A percentile compares a stretch with the other conserved stretches of the same genome.
Conservation (phyloP, 768 basidiomycete genomes). For the Russula foetens region DNA sequence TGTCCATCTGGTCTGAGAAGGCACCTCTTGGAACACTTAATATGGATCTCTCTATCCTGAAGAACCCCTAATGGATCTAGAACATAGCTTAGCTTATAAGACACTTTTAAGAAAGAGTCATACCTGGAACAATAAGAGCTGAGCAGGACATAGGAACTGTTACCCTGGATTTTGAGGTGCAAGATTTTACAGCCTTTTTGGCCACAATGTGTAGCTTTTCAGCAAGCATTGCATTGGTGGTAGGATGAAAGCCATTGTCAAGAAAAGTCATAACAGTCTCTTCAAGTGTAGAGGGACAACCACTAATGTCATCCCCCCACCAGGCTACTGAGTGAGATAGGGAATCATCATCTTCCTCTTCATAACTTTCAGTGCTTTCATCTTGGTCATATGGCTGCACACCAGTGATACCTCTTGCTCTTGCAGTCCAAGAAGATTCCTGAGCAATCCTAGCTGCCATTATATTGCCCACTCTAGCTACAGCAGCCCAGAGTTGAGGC, state of each 20-base stretch:
- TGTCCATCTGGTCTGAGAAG: conserved; percentile 37
- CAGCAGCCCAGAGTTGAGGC: conserved; percentile 21
- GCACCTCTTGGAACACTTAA: conserved; percentile 40
- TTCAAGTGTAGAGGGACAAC: conserved; percentile 49
- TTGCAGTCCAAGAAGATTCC: conserved; percentile 22
- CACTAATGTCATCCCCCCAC: conserved; percentile 62
- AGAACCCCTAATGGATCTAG: conserved; percentile 48
- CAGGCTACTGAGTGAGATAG: conserved; percentile 47
- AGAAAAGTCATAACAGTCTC: conserved; percentile 52
- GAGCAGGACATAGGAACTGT: conserved; percentile 48
- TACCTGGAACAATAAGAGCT: conserved; percentile 57
- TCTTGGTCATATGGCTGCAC: conserved; percentile 18
- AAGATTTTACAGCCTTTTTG: conserved; percentile 35
- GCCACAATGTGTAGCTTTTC: conserved; percentile 47
- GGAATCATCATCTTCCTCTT: conserved; percentile 11
- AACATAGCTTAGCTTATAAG: neutral
- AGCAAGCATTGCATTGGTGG: conserved; percentile 39
- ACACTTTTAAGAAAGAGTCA: neutral
- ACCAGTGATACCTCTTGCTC: conserved; percentile 26
- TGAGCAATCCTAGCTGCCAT: conserved; percentile 23
- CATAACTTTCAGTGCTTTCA: conserved; percentile 21
- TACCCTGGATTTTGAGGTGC: conserved; percentile 38
- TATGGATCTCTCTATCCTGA: conserved; percentile 46
- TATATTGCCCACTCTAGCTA: conserved; percentile 22
- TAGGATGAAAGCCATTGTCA: conserved; percentile 51